A percentile compares a stretch with the other conserved stretches of the same genome.
Conservation (phyloP, 805 yeast species). For the Candida schatavii region DNA sequence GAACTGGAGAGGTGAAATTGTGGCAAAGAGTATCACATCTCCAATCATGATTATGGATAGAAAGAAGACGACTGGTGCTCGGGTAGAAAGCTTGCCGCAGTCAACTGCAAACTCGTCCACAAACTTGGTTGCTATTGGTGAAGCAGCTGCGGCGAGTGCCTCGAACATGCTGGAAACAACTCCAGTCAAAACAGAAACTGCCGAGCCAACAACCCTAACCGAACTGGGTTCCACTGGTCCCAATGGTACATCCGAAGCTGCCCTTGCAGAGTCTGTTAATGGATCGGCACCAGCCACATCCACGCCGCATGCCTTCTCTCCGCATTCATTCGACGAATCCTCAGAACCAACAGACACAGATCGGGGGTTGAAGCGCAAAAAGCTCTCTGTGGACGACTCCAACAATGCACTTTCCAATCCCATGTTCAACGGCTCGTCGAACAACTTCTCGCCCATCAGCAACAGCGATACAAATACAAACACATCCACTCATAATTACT, state of each 20-base stretch:
- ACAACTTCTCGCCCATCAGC: conserved; percentile 44
- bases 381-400: conserved; percentile 47
- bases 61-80: conserved; percentile 57
- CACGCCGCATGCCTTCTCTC: conserved; percentile 59
- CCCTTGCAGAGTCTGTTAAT: conserved; percentile 9
- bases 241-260: conserved; percentile 4
- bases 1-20: conserved; percentile 55
- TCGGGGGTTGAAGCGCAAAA: conserved; percentile 47
- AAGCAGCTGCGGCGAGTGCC: conserved; percentile 6
- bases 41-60: conserved; percentile 93
- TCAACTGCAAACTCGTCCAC: conserved; percentile 21
- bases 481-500: conserved; percentile 9
- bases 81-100: conserved; percentile 15
- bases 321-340: conserved; percentile 61
- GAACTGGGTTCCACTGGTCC: background rate
- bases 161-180: conserved; percentile 6
- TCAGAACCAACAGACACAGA: conserved; percentile 46
- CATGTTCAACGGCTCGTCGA: conserved; percentile 37
- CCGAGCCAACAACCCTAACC: background rate
- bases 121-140: conserved; percentile 13
- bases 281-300: too few species aligned
- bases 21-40: conserved; percentile 69
- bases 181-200: background rate
- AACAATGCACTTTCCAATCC: conserved; percentile 32
- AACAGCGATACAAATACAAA: conserved; percentile 42